A percentile compares a stretch with the other conserved stretches of the same genome.
Evolutionary conservation across 805 yeast genomes (phyloP).

Genomic region (Candida vartiovaarae): DNA sequence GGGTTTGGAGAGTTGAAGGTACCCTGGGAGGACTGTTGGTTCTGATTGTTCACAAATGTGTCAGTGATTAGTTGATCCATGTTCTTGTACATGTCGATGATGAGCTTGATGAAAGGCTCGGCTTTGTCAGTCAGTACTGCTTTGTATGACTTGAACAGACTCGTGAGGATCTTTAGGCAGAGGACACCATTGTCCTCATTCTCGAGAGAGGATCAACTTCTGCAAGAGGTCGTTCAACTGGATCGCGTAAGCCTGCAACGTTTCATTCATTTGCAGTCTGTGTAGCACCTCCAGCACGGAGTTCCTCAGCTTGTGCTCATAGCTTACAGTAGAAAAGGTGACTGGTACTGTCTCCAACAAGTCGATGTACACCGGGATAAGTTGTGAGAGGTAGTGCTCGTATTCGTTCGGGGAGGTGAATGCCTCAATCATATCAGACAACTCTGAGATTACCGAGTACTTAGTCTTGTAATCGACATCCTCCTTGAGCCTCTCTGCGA

Average conservation of each 20-base stretch:
- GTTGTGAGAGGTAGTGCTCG: conserved; percentile 59
- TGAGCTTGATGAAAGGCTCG: conserved; percentile 68
- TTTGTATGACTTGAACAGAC: conserved; percentile 81
- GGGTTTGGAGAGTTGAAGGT: conserved; percentile 30
- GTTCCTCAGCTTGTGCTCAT: conserved; percentile 73
- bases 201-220: conserved; percentile 56
- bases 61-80: conserved; percentile 69
- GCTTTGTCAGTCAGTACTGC: conserved; percentile 59
- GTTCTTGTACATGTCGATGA: conserved; percentile 70
- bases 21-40: conserved; percentile 6
- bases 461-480: conserved; percentile 50
- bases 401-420: conserved; percentile 79
- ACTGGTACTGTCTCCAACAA: conserved; percentile 64
- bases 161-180: conserved; percentile 81
- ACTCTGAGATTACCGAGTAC: conserved; percentile 68
- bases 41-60: conserved; percentile 42
- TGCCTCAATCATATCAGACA: conserved; percentile 81
- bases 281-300: conserved; percentile 72
- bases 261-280: conserved; percentile 76
- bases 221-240: conserved; percentile 54
- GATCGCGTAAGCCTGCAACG: conserved; percentile 63
- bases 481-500: conserved; percentile 54
- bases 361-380: conserved; percentile 63
- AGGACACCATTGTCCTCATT: conserved; percentile 95
- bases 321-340: conserved; percentile 56